A percentile compares a stretch with the other conserved stretches of the same genome.
Conservation (phyloP, 345 rosid species). For the Rhodamnia argentea region DNA sequence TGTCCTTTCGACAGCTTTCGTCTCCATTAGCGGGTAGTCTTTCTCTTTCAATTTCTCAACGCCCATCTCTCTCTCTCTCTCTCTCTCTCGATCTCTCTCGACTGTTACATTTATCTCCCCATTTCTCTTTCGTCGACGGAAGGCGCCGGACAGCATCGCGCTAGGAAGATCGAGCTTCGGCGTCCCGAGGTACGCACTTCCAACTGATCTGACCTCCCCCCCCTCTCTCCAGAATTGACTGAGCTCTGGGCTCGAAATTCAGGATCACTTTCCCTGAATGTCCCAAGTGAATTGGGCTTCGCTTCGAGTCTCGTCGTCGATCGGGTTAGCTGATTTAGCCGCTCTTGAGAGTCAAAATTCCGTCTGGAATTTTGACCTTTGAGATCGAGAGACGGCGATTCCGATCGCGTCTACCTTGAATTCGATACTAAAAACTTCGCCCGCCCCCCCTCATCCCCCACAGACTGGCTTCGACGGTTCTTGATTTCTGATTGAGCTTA, state of each 20-base stretch:
- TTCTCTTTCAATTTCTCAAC: background rate
- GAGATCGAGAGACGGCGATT: background rate
- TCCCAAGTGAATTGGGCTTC: background rate
- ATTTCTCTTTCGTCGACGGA: background rate
- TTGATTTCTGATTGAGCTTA: background rate
- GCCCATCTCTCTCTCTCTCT: background rate
- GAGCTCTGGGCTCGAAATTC: background rate
- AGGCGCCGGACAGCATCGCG: background rate
- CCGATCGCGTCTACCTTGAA: background rate
- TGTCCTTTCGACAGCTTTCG: background rate
- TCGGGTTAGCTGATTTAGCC: background rate
- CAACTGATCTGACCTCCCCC: background rate
- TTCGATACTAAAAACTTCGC: background rate
- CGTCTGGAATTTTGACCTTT: background rate
- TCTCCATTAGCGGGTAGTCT: background rate
- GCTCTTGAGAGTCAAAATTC: background rate
- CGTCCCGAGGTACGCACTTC: background rate
- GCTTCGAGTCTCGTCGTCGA: background rate
- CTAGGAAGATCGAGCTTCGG: background rate
- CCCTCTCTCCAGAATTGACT: background rate
- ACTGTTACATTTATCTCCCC: background rate
- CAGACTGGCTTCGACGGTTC: background rate
- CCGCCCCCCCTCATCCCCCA: background rate
- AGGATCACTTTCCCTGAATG: background rate
- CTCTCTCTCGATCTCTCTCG: background rate